phyloP scores from a whole-genome alignment of 257 asterid genomes.

The Cynanchum wilfordii region DNA sequence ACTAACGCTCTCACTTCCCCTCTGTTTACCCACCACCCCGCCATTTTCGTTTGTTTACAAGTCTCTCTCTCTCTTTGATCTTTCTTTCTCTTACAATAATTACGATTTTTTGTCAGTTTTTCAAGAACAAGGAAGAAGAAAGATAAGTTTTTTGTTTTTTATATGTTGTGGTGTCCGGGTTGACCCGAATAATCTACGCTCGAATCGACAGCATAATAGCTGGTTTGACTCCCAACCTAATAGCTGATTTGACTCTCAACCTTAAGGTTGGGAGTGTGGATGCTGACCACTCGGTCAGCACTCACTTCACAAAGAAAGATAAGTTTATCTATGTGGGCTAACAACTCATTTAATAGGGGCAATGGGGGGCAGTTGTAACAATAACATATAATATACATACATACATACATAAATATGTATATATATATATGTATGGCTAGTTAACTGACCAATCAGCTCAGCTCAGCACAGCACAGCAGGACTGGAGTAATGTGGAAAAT shows the following conservation, averaged over 20 bases:
- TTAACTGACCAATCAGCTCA: not conserved
- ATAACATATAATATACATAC: too few relatives aligned
- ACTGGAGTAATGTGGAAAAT: not conserved
- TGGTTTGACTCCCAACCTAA: too few relatives aligned
- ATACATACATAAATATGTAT: too few relatives aligned
- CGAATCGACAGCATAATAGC: too few relatives aligned
- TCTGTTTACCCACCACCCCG: constrained; percentile 34
- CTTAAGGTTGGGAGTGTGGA: too few relatives aligned
- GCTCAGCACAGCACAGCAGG: not conserved
- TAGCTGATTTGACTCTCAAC: too few relatives aligned
- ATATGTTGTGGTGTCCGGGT: too few relatives aligned
- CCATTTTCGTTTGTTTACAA: constrained; percentile 1
- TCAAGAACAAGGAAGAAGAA: not conserved
- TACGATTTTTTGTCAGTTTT: not conserved
- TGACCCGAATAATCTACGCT: too few relatives aligned
- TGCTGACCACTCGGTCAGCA: too few relatives aligned
- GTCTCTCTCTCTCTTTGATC: not conserved
- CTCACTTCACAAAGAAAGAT: too few relatives aligned
- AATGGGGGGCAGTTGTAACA: not conserved
- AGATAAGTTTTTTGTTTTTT: too few relatives aligned
- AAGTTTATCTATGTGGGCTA: not conserved
- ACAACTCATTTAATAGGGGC: not conserved
- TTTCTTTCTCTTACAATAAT: not conserved
- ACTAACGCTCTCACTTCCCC: constrained; percentile 51
- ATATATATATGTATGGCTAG: too few relatives aligned